These are phyloP conservation scores for Candida xiaguanensis DNA, from an alignment of 805 yeast species.

Conservation along the genomic window DNA sequence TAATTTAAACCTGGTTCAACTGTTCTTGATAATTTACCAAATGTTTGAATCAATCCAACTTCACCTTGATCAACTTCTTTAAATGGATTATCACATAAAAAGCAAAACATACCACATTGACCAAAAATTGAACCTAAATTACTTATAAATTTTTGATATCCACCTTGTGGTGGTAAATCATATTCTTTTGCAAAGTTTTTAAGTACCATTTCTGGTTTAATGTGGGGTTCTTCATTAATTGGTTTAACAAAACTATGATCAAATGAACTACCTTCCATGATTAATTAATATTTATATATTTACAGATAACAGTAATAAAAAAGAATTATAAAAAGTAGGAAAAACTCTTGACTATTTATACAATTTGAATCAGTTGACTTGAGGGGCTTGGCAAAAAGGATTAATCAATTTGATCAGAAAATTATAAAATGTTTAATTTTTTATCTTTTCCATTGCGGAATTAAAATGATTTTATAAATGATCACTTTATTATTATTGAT, in stretches of 20 bases:
- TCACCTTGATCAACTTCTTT: conserved; percentile 59
- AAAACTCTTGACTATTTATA: not conserved
- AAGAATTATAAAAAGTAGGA: not conserved
- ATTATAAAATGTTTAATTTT: no score
- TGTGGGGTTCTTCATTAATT: conserved; percentile 19
- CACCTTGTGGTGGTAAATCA: conserved; percentile 35
- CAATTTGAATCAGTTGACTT: not conserved
- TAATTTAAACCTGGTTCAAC: conserved; percentile 68
- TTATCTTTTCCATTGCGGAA: not conserved
- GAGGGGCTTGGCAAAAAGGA: conserved; percentile 1
- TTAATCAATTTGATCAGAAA: no score
- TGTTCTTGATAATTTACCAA: conserved; percentile 61
- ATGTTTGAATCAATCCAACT: conserved; percentile 64
- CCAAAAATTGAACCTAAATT: conserved; percentile 49
- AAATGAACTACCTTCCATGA: conserved; percentile 8
- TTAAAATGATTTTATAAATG: not conserved
- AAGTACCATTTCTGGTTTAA: conserved; percentile 39
- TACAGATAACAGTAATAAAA: not conserved
- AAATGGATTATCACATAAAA: conserved; percentile 57
- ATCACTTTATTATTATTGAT: no score
- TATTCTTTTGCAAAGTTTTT: conserved; percentile 40
- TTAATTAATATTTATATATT: no score
- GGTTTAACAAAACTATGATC: conserved; percentile 12
- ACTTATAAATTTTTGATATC: conserved; percentile 40
- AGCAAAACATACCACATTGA: conserved; percentile 52